Conservation (phyloP, 495 filamentous ascomycete species). For the Astrothelium macrocarpum region DNA sequence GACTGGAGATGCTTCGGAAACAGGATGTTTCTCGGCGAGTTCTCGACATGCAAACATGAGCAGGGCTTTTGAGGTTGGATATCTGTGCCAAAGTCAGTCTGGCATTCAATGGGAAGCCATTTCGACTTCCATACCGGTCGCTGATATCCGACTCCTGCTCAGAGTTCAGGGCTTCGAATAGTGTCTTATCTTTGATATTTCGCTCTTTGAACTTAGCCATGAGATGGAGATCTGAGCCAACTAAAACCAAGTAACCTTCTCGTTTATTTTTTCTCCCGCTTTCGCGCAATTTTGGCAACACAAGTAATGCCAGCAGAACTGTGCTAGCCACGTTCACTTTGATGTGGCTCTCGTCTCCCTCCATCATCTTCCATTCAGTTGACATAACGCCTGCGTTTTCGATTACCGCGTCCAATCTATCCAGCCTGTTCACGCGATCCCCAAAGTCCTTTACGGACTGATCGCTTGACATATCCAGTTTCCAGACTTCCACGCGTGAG, state of each 20-base stretch:
- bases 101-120: neutral
- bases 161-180: conserved; percentile 12
- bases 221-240: neutral
- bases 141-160: conserved; percentile 9
- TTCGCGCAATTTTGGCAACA: conserved; percentile 38
- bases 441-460: conserved; percentile 41
- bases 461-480: conserved; percentile 45
- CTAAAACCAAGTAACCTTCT: conserved; percentile 16
- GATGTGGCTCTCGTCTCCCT: conserved; percentile 42
- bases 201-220: conserved; percentile 4
- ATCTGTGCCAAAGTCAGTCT: conserved; percentile 4
- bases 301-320: conserved; percentile 41
- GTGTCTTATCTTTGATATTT: neutral
- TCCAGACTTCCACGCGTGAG: conserved; percentile 42
- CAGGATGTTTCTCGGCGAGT: conserved; percentile 17
- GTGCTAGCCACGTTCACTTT: conserved; percentile 53
- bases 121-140: conserved; percentile 18
- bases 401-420: conserved; percentile 29
- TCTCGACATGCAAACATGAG: conserved; percentile 22
- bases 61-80: conserved; percentile 27
- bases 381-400: conserved; percentile 13
- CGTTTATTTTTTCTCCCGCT: conserved; percentile 14
- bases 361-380: neutral
- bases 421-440: conserved; percentile 31
- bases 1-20: conserved; percentile 20